Evolutionary conservation across 2,329 filamentous ascomycete genomes (phyloP), one percentile per base, ranked within the genome.

Genomic region (Xenoacremonium recifei): DNA sequence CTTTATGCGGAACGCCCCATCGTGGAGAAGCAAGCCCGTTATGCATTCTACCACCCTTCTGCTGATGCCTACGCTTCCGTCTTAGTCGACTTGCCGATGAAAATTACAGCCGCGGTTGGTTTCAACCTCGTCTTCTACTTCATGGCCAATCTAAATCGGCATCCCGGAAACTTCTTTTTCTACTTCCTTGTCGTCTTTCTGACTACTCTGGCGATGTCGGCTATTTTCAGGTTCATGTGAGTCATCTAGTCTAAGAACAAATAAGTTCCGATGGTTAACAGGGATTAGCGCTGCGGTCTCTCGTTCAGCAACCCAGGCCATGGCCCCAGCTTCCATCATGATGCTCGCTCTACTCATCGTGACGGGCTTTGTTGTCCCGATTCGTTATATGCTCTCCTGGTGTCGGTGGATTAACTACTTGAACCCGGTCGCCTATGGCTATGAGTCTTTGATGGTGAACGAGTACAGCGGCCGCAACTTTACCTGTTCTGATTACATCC

Each of bases 351-450:
- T 62, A 2, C 46, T 61, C 0, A 61, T 50, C 0, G 62, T 64
- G 47, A 79, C 77, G 1, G 77, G 73, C 49, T 76, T 82, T 45
- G 59, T 68, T 9, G 68, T 70, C 16, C 60, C 58, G 2, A 53
- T 54, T 1, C 44, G 54, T 3, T 60, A 62, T 59, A 85, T 80
- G 79, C 68, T 77, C 11, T 77, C 73, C 1, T 87, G 82, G 80
- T 77, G 77, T 29, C 66, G 77, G 29, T 86, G 82, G 82, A 82
- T 86, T 45, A 79, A 77, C 45, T 84, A 82, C 50, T 64, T 84
- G 35, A 75, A 85, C 43, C 80, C 80, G 2, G 72, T 85, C 6
- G 75, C 73, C 0, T 85, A 85, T 47, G 78, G 72, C 0, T 87
- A 85, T 50, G 82, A 86, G 48, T 68, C 72, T 1, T 65, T 85